Base-by-base conservation (phyloP, 768 basidiomycete species). In the Agaricus blazei region DNA sequence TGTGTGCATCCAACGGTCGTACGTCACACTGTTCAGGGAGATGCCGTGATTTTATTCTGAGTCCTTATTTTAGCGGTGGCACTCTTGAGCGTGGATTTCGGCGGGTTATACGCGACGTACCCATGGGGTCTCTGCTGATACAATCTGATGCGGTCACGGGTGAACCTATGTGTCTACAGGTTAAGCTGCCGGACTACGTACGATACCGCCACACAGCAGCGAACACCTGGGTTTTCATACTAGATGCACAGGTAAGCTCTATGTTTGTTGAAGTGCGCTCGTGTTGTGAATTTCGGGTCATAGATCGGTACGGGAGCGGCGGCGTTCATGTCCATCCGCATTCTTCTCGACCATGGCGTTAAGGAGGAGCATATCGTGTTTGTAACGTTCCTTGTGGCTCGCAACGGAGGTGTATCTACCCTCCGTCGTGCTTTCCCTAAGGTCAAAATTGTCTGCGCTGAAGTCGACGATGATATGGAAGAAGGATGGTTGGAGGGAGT, bases 301-400 rank as follows among this genome's bases (percentile, higher is more conserved):
- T 60, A 96, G 87, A 93, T 98, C 67, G 93, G 92, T 5, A 98
- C 96, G 0, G 96, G 87, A 4, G 94, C 95, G 0, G 84, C 91
- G 3, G 87, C 87, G 19, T 90, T 98, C 68, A 98, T 98, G 96
- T 88, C 94, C 0, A 90, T 99, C 58, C 88, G 96, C 28, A 82
- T 96, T 9, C 74, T 98, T 9, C 78, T 98, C 15, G 96, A 99
- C 66, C 96, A 99, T 61, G 93, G 96, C 11, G 85, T 96, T 15
- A 80, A 68, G 53, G 82, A 93, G 67, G 83, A 88, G 57, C 84
- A 82, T 62, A 95, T 97, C 60, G 83, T 97, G 54, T 95, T 95
- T 64, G 82, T 94, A 12, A 87, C 93, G 0, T 93, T 96, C 72
- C 77, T 98, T 8, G 87, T 96, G 47, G 88, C 93, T 6, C 79